Evolutionary conservation across 192 early-diverging fungal genomes (phyloP).

Genomic region (Backusella morwellensis): DNA sequence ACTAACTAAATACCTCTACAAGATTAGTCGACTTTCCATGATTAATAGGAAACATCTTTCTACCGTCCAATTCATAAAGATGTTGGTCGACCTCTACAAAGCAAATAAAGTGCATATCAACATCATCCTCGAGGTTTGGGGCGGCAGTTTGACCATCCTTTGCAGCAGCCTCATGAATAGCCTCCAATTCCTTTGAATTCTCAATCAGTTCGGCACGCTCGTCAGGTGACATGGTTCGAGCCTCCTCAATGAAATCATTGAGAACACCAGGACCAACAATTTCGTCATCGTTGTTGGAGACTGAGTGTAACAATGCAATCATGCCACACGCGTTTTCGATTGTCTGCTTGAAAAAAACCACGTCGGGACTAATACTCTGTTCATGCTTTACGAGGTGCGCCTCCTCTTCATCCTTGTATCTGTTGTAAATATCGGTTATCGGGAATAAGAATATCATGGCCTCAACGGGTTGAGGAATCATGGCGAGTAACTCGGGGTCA

Average conservation of each 20-base stretch:
- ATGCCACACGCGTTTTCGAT: conserved; percentile 94
- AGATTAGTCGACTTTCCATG: conserved; percentile 69
- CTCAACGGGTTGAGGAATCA: conserved; percentile 79
- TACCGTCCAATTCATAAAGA: conserved; percentile 89
- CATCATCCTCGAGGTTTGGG: conserved; percentile 69
- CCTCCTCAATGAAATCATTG: conserved; percentile 62
- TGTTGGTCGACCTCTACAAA: conserved; percentile 76
- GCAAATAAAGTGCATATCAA: conserved; percentile 86
- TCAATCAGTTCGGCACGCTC: conserved; percentile 77
- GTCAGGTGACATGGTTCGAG: conserved; percentile 58
- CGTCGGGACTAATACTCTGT: conserved; percentile 51
- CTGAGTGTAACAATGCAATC: conserved; percentile 88
- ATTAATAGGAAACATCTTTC: conserved; percentile 77
- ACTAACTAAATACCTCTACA: conserved; percentile 41
- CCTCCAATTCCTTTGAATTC: conserved; percentile 49
- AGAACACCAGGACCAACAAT: conserved; percentile 53
- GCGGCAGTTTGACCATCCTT: conserved; percentile 67
- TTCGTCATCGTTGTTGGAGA: conserved; percentile 70
- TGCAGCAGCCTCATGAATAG: conserved; percentile 54
- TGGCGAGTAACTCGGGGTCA: conserved; percentile 76
- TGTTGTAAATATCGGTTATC: conserved; percentile 57
- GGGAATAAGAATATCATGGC: conserved; percentile 93
- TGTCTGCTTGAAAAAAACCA: conserved; percentile 85
- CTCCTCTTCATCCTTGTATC: conserved; percentile 48
- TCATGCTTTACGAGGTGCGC: conserved; percentile 41